Evolutionary conservation across 164 flowering plant genomes (phyloP).

Genomic region (Sextonia rubra): DNA sequence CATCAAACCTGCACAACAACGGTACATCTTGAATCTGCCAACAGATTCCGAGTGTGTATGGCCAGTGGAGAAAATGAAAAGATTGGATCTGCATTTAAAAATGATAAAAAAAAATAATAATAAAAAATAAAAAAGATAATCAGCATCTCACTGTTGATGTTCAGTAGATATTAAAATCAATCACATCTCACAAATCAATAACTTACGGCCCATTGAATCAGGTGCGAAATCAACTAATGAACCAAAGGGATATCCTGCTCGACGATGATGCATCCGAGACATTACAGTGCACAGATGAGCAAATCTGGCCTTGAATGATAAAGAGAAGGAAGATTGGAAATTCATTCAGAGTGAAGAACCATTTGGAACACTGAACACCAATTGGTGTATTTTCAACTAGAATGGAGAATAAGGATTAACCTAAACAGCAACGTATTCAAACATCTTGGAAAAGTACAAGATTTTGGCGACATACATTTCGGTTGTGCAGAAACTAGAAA

Average conservation of each 20-base stretch:
- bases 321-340: constrained; percentile 8
- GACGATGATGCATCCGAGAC: constrained; percentile 97
- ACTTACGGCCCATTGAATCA: constrained; percentile 94
- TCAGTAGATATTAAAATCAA: background rate
- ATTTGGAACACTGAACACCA: background rate
- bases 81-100: constrained; percentile 68
- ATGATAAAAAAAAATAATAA: background rate
- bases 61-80: constrained; percentile 99
- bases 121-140: background rate
- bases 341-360: background rate
- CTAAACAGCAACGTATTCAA: background rate
- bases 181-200: background rate
- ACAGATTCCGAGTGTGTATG: constrained; percentile 89
- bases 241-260: constrained; percentile 98
- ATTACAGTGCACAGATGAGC: constrained; percentile 96
- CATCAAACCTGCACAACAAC: constrained; percentile 88
- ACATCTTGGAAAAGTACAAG: background rate
- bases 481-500: background rate
- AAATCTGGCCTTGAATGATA: constrained; percentile 79
- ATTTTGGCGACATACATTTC: background rate
- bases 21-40: constrained; percentile 90
- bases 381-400: background rate
- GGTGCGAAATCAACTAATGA: constrained; percentile 98
- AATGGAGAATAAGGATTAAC: background rate
- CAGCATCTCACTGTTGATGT: background rate